Base-by-base conservation (phyloP, 768 basidiomycete species). In the Psilocybe cubensis region DNA sequence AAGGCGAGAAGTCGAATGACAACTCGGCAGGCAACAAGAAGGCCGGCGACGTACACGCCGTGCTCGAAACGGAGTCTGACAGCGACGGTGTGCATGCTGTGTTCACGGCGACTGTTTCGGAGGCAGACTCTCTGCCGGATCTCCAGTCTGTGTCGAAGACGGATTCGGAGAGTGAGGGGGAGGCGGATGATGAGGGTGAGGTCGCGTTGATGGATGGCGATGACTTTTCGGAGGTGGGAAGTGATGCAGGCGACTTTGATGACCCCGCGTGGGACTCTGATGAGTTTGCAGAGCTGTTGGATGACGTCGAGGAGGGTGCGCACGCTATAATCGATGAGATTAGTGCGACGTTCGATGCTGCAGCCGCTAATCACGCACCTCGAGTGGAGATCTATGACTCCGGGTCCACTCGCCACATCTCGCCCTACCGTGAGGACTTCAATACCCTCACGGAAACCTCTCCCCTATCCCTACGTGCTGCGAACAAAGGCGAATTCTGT, bases 401-500 rank as follows among this genome's bases (percentile, higher is more conserved):
- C 3, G 71, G 73, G 2, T 46, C 62, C 11, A 67, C 66, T 3
- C 28, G 54, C 17, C 72, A 73, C 57, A 63, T 75, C 5, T 63
- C 72, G 3, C 69, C 69, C 3, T 70, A 70, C 55, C 52, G 59
- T 8, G 57, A 71, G 20, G 53, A 66, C 40, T 62, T 74, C 49
- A 24, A 56, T 0, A 70, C 58, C 28, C 61, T 63, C 51, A 52
- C 23, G 20, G 50, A 57, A 14, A 73, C 70, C 23, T 31, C 61
- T 12, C 67, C 65, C 3, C 52, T 65, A 18, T 33, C 63, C 8
- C 61, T 74, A 18, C 52, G 47, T 27, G 68, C 68, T 63, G 73
- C 72, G 11, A 73, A 76, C 52, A 69, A 71, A 41, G 41, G 66
- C 18, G 45, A 40, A 1, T 77, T 76, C 56, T 60, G 52, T 45